Percentiles rank a stretch among this genome's conserved stretches.
Evolutionary conservation across 768 basidiomycete species (phyloP).

Genomic region (Rhodocollybia butyracea): DNA sequence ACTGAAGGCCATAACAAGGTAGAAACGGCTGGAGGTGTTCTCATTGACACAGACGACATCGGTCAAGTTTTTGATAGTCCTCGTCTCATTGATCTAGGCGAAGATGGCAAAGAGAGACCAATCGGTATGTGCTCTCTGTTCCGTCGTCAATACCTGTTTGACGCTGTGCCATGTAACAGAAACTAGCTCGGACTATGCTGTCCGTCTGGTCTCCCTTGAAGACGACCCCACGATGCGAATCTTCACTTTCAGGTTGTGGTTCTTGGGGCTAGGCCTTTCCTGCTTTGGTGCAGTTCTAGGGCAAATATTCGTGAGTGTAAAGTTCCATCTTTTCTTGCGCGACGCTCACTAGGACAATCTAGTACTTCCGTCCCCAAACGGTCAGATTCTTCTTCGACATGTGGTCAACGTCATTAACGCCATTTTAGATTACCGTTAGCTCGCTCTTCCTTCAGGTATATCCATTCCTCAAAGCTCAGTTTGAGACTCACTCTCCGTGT

Average conservation of each 20-base stretch:
- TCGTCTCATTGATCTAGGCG: constrained; percentile 38
- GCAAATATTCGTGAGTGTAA: constrained; percentile 41
- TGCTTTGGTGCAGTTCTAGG: constrained; percentile 53
- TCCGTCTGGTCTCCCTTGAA: constrained; percentile 48
- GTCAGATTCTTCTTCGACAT: neutral
- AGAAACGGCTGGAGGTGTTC: neutral
- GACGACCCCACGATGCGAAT: constrained; percentile 48
- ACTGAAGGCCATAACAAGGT: neutral
- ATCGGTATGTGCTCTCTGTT: constrained; percentile 30
- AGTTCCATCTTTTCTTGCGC: neutral
- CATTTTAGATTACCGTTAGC: constrained; percentile 29
- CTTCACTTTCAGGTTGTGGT: constrained; percentile 55
- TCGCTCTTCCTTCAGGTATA: constrained; percentile 35
- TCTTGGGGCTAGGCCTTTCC: constrained; percentile 51
- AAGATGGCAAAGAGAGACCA: constrained; percentile 45
- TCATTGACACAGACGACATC: constrained; percentile 11
- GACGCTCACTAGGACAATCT: constrained; percentile 18
- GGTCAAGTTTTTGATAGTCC: constrained; percentile 18
- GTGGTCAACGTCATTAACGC: neutral
- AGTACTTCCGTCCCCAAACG: constrained; percentile 39
- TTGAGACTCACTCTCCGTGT: neutral
- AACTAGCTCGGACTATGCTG: constrained; percentile 43
- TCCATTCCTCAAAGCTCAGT: too few species aligned
- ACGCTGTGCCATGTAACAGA: too few species aligned
- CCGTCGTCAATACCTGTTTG: neutral